A percentile compares a stretch with the other conserved stretches of the same genome.
These are phyloP conservation scores for Rubia balearica DNA, from an alignment of 305 asterid genomes.

Conservation along the genomic window DNA sequence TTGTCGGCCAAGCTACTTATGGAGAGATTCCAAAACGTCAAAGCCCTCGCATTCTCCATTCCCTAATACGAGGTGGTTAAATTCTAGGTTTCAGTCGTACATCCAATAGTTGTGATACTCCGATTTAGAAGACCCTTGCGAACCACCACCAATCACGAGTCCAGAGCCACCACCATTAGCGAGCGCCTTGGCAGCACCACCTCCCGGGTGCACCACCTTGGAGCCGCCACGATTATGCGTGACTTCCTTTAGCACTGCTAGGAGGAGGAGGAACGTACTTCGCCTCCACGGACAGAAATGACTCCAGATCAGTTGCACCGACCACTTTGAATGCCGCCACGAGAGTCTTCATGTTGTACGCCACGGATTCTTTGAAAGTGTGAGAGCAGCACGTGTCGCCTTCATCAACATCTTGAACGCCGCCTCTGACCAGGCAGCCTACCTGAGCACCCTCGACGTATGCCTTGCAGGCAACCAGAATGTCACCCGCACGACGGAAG, in stretches of 20 bases:
- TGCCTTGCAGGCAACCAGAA: constrained; percentile 69
- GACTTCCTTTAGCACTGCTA: background rate
- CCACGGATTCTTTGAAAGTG: constrained; percentile 35
- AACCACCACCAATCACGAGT: background rate
- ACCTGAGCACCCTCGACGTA: constrained; percentile 79
- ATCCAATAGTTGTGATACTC: background rate
- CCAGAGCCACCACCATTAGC: background rate
- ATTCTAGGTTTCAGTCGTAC: background rate
- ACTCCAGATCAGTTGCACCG: constrained; percentile 60
- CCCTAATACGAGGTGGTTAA: background rate
- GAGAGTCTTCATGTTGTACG: constrained; percentile 33
- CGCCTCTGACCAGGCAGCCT: constrained; percentile 71
- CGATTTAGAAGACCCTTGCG: background rate
- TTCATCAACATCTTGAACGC: constrained; percentile 63
- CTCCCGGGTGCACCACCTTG: no score
- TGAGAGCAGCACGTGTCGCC: constrained; percentile 56
- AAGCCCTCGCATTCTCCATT: background rate
- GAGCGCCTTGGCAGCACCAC: background rate
- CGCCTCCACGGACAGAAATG: constrained; percentile 38
- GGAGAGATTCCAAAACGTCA: background rate
- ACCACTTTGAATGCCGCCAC: constrained; percentile 39
- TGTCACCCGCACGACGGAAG: constrained; percentile 45
- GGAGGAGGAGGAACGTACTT: background rate
- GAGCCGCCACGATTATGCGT: background rate
- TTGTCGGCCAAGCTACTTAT: background rate